A percentile compares a stretch with the other conserved stretches of the same genome.
Conservation (phyloP, 495 filamentous ascomycete species). For the Oleoguttula mirabilis region DNA sequence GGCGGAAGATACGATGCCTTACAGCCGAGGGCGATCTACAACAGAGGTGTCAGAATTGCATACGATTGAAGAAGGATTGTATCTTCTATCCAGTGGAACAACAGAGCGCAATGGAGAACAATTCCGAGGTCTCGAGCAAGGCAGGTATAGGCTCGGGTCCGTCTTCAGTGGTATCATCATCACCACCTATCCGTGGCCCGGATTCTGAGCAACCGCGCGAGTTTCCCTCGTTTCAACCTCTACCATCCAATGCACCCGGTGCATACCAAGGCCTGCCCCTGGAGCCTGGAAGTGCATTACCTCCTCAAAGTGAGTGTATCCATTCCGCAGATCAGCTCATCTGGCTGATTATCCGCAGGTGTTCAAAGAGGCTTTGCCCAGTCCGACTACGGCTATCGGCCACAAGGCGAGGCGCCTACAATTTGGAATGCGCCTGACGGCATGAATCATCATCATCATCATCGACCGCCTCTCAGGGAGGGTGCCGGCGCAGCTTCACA, state of each 20-base stretch:
- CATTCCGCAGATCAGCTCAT: too few relatives aligned
- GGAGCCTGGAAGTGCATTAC: conserved; percentile 3
- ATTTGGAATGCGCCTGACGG: too few relatives aligned
- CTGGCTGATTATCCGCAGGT: too few relatives aligned
- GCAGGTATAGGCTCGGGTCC: conserved; percentile 9
- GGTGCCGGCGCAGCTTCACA: too few relatives aligned
- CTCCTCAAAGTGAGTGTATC: conserved; percentile 2
- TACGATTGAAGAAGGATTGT: conserved; percentile 90
- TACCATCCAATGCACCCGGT: conserved; percentile 13
- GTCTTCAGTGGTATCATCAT: conserved; percentile 22
- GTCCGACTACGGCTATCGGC: too few relatives aligned
- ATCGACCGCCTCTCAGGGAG: too few relatives aligned
- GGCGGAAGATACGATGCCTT: conserved; percentile 90
- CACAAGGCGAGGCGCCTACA: too few relatives aligned
- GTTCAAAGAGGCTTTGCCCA: too few relatives aligned
- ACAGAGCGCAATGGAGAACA: conserved; percentile 42
- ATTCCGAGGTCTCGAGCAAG: conserved; percentile 13
- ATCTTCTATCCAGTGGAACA: conserved; percentile 89
- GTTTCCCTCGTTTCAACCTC: not conserved
- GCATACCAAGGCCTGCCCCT: conserved; percentile 4
- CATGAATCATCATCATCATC: too few relatives aligned
- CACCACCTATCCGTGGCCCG: conserved; percentile 13
- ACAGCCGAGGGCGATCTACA: conserved; percentile 64
- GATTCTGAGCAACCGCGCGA: conserved; percentile 5
- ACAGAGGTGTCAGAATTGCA: conserved; percentile 88